Evolutionary conservation across 2,329 filamentous ascomycete genomes (phyloP).

Genomic region (Aspergillus terreus): DNA sequence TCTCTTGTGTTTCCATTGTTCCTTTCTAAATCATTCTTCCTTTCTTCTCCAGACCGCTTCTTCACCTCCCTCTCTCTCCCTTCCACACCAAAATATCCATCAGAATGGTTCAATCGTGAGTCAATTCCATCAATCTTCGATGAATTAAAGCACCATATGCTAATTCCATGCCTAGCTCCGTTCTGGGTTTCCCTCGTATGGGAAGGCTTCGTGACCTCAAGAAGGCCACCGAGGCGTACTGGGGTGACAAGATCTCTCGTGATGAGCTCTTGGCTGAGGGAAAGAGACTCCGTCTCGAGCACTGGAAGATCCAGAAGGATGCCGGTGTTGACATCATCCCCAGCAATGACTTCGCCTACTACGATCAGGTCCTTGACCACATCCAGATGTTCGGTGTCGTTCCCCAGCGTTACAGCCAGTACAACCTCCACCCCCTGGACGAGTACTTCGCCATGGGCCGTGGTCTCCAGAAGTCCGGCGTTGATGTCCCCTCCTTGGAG

Average conservation of each 20-base stretch:
- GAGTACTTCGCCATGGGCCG: conserved; percentile 99
- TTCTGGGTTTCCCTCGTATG: conserved; percentile 99
- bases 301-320: conserved; percentile 99
- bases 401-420: conserved; percentile 88
- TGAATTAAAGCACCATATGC: not conserved
- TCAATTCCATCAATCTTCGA: conserved; percentile 12
- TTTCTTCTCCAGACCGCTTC: conserved; percentile 16
- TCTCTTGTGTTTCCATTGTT: not conserved
- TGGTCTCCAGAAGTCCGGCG: conserved; percentile 86
- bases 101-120: conserved; percentile 61
- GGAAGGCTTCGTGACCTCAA: conserved; percentile 98
- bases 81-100: conserved; percentile 25
- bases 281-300: conserved; percentile 91
- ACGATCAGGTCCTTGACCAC: conserved; percentile 96
- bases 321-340: conserved; percentile 96
- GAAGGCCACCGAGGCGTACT: conserved; percentile 99
- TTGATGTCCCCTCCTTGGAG: conserved; percentile 55
- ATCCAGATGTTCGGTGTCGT: conserved; percentile 95
- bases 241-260: conserved; percentile 91
- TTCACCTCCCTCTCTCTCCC: conserved; percentile 12
- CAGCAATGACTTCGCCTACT: conserved; percentile 99
- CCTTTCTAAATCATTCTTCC: conserved; percentile 12
- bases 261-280: conserved; percentile 88
- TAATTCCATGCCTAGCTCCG: conserved; percentile 47
- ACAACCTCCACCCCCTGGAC: conserved; percentile 83